phyloP scores from a whole-genome alignment of 2,329 filamentous ascomycete genomes.

The Phaeoacremonium minimum region DNA sequence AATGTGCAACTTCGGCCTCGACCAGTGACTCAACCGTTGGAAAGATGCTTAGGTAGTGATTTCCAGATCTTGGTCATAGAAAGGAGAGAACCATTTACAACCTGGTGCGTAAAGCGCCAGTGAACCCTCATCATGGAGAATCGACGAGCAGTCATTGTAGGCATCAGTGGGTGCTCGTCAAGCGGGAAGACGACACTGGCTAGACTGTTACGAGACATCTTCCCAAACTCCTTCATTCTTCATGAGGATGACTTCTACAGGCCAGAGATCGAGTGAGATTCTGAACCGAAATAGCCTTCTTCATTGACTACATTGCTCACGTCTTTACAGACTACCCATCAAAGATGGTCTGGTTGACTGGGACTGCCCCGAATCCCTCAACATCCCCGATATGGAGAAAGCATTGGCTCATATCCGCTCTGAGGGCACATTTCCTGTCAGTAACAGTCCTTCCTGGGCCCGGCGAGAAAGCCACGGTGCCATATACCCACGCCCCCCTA shows the following conservation, averaged over 20 bases:
- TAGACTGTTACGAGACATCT: conserved; percentile 76
- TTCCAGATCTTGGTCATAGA: too few species aligned
- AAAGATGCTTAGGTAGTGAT: too few species aligned
- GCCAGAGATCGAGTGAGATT: conserved; percentile 68
- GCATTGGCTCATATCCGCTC: conserved; percentile 67
- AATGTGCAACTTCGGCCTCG: too few species aligned
- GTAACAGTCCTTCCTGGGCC: conserved; percentile 20
- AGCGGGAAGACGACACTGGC: conserved; percentile 94
- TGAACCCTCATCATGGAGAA: conserved; percentile 29
- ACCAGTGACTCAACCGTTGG: too few species aligned
- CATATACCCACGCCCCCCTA: conserved; percentile 1
- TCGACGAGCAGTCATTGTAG: conserved; percentile 62
- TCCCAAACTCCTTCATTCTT: conserved; percentile 74
- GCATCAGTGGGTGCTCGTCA: conserved; percentile 84
- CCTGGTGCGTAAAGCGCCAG: too few species aligned
- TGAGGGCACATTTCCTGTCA: conserved; percentile 61
- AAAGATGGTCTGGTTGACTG: conserved; percentile 72
- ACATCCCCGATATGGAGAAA: conserved; percentile 62
- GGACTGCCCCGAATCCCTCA: conserved; percentile 81
- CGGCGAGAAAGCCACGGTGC: conserved; percentile 20
- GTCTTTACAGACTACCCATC: conserved; percentile 43
- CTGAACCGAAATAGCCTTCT: neutral
- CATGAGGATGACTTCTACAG: conserved; percentile 97
- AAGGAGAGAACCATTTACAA: too few species aligned
- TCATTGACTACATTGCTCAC: conserved; percentile 2